Conservation (phyloP, 176 grass and related monocot species). For the Oryza rufipogon region DNA sequence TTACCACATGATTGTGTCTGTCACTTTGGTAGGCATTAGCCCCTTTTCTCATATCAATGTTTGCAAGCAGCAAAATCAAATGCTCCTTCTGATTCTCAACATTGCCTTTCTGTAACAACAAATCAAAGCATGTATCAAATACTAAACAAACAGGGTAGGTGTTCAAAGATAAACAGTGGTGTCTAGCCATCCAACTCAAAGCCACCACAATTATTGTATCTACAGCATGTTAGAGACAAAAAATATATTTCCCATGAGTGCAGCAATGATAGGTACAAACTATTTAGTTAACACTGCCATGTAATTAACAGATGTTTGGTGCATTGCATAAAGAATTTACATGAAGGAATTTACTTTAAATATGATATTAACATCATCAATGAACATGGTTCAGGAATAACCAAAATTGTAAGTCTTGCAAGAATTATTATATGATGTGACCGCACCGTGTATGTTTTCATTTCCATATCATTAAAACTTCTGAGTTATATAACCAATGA, state of each 20-base stretch:
- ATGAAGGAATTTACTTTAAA: background rate
- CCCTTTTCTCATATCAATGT: constrained; percentile 64
- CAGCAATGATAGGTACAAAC: background rate
- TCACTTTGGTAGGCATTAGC: constrained; percentile 10
- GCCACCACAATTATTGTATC: background rate
- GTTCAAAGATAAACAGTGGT: background rate
- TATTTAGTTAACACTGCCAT: background rate
- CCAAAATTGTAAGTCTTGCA: background rate
- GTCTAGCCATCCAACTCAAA: background rate
- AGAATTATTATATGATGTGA: background rate
- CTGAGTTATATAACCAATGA: background rate
- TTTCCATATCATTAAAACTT: constrained; percentile 25
- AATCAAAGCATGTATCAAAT: constrained; percentile 41
- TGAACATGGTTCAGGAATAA: background rate
- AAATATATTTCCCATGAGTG: background rate
- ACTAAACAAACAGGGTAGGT: background rate
- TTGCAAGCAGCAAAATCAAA: constrained; percentile 97
- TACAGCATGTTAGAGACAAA: background rate
- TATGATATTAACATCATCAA: constrained; percentile 1
- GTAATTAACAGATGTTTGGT: background rate
- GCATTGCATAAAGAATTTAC: background rate
- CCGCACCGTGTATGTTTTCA: background rate
- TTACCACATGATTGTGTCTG: constrained; percentile 41
- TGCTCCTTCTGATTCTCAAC: constrained; percentile 97
- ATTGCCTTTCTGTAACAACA: constrained; percentile 76